Conservation (phyloP, 495 filamentous ascomycete species). For the Apiosordaria backusii region DNA sequence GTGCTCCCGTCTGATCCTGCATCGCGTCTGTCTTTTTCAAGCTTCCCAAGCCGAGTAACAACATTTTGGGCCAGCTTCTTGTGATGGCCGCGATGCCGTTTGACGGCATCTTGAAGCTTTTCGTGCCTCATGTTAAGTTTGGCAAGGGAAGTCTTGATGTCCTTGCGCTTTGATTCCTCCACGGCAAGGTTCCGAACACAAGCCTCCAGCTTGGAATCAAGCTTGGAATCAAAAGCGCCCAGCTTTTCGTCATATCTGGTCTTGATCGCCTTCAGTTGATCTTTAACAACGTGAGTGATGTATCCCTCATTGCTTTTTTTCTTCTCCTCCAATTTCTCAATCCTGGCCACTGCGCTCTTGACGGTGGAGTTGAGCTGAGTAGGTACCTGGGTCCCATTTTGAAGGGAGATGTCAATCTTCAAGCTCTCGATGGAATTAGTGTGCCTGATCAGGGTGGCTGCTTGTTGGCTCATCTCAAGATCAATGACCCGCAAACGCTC, state of each 20-base stretch:
- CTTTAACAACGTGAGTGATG: background rate
- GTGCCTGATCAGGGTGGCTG: background rate
- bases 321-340: background rate
- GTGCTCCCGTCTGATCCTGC: no score
- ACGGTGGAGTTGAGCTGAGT: background rate
- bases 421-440: background rate
- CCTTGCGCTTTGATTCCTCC: background rate
- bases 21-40: background rate
- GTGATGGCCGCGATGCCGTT: background rate
- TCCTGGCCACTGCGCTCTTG: no score
- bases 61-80: background rate
- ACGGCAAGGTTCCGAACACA: background rate
- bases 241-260: background rate
- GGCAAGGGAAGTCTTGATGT: background rate
- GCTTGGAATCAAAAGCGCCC: no score
- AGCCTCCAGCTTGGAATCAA: background rate
- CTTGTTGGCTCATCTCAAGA: background rate
- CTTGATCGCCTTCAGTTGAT: background rate
- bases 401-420: background rate
- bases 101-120: background rate
- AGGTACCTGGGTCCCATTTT: background rate
- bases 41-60: background rate
- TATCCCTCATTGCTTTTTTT: background rate
- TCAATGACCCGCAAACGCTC: background rate
- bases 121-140: background rate